Percentiles rank a stretch among this genome's conserved stretches.
These are phyloP conservation scores for Populus alba DNA, from an alignment of 345 rosid genomes.

Conservation along the genomic window DNA sequence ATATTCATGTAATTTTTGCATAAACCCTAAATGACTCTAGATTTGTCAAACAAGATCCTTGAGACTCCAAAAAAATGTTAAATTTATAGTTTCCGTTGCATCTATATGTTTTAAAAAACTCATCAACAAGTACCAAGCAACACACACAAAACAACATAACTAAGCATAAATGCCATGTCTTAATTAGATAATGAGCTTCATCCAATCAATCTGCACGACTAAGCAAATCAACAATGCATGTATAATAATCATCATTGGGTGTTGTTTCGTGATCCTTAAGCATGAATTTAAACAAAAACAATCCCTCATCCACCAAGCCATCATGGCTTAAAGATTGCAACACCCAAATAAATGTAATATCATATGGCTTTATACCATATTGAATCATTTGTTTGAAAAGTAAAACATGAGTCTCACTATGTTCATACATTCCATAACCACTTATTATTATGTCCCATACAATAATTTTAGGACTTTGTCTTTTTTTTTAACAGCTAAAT, in stretches of 20 bases:
- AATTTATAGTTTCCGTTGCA: too few relatives aligned
- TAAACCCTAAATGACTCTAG: too few relatives aligned
- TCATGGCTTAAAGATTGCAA: constrained; percentile 63
- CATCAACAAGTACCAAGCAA: constrained; percentile 51
- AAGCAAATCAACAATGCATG: constrained; percentile 52
- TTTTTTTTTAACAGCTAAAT: too few relatives aligned
- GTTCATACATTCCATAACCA: constrained; percentile 61
- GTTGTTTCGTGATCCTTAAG: constrained; percentile 29
- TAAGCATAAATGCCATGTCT: constrained; percentile 40
- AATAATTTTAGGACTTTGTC: constrained; percentile 4
- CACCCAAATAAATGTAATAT: constrained; percentile 53
- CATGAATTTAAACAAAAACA: constrained; percentile 48
- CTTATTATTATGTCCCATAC: constrained; percentile 61
- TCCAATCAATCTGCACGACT: constrained; percentile 55
- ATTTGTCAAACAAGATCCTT: too few relatives aligned
- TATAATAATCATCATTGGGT: constrained; percentile 45
- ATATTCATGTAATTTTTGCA: too few relatives aligned
- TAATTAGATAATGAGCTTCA: constrained; percentile 56
- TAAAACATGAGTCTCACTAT: constrained; percentile 46
- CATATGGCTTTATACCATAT: constrained; percentile 54
- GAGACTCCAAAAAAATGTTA: too few relatives aligned
- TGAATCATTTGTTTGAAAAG: constrained; percentile 62
- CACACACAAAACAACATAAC: constrained; percentile 58
- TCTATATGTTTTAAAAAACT: too few relatives aligned
- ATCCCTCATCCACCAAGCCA: constrained; percentile 60